Base-by-base conservation (phyloP, 768 basidiomycete species). In the Mycena vulgaris region DNA sequence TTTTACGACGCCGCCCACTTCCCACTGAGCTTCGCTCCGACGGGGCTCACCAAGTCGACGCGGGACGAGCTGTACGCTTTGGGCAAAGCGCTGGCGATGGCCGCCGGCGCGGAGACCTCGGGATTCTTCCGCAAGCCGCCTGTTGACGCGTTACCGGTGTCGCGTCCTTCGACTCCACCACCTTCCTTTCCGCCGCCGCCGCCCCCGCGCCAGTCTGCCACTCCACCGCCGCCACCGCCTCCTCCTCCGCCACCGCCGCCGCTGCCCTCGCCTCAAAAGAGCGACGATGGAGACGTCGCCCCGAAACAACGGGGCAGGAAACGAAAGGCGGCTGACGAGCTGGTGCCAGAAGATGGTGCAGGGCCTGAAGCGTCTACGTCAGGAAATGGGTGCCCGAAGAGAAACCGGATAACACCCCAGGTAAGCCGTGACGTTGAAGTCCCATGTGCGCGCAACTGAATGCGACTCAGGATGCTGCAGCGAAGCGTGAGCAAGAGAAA, bases 101-200 rank as follows among this genome's bases (percentile, higher is more conserved):
- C 13, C 42, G 31, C 60, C 10, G 45, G 60, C n/a, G 28, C 31
- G 7, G 60, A 27, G 30, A 28, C 60, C 17, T 48, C 42, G 14
- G 60, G 60, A 8, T 62, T 62, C 23, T 62, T 62, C 48, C 47
- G 60, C 53, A 55, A 55, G 53, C n/a, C 53, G n/a, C 19, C 30
- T 33, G 31, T 21, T n/a, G 42, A 21, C n/a, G 42, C 42, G n/a
- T 2, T 14, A n/a, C 42, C 42, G 11, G 21, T 11, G 11, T 23
- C 42, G 42, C 42, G 42, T 45, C n/a, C 42, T 23, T 23, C 42
- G 42, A 45, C 42, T 11, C 42, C 42, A 6, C 42, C 19, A 23
- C 42, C 21, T 14, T 23, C 21, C n/a, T 21, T 21, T n/a, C n/a
- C 42, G 21, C 42, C 21, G 42, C 42, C 42, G 4, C 42, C 42